Conservation (phyloP, 345 rosid genomes). For the Heritiera littoralis region DNA sequence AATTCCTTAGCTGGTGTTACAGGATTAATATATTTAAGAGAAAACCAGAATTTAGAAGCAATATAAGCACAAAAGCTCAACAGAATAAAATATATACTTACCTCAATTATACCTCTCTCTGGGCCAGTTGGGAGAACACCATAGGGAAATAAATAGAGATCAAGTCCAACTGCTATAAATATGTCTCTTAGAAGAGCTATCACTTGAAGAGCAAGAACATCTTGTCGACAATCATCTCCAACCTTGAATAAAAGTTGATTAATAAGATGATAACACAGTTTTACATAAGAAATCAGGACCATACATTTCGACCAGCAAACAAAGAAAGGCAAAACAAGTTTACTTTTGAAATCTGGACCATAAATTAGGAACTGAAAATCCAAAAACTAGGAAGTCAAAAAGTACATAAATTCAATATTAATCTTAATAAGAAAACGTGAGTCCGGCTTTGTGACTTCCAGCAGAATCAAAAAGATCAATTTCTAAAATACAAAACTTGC, state of each 20-base stretch:
- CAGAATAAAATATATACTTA: slow-evolving; percentile 30
- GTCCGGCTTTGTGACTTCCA: neutral
- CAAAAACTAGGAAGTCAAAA: neutral
- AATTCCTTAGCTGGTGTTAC: neutral
- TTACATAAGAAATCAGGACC: neutral
- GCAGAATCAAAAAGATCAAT: neutral
- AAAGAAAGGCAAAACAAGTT: neutral
- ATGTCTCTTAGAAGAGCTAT: slow-evolving; percentile 88
- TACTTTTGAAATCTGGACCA: neutral
- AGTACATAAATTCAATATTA: neutral
- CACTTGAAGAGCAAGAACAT: slow-evolving; percentile 99
- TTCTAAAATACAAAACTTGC: neutral
- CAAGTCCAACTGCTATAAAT: slow-evolving; percentile 82
- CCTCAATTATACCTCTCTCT: slow-evolving; percentile 97
- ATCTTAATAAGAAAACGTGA: neutral
- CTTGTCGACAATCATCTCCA: slow-evolving; percentile 99
- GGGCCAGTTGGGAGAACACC: slow-evolving; percentile 99
- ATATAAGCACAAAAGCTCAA: neutral
- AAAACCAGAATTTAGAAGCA: neutral
- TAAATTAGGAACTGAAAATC: neutral
- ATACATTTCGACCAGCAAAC: neutral
- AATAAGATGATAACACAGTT: neutral
- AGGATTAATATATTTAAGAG: neutral
- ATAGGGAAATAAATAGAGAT: slow-evolving; percentile 90
- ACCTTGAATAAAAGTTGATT: slow-evolving; percentile 51